Conservation (phyloP, 352 stramenopile genomes). For the Phytophthora uliginosa region DNA sequence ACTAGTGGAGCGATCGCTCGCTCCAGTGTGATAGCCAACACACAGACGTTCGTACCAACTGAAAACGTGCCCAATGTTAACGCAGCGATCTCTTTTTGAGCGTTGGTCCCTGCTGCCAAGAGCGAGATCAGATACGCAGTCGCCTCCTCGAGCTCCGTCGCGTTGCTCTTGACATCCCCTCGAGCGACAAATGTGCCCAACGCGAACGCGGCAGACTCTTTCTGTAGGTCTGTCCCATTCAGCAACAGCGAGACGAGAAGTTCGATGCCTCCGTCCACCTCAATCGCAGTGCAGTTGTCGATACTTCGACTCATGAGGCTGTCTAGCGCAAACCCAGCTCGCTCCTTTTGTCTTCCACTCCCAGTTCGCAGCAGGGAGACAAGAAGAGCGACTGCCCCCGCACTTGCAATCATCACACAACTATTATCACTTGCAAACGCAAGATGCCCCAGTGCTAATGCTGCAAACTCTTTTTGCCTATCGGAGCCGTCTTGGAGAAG, state of each 20-base stretch:
- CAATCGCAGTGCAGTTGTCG: constrained; percentile 5
- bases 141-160: neutral
- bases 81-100: constrained; percentile 6
- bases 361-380: neutral
- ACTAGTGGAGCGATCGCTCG: neutral
- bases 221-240: neutral
- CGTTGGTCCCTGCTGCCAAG: neutral
- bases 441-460: neutral
- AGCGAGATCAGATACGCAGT: neutral
- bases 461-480: neutral
- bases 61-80: constrained; percentile 7
- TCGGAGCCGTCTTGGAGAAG: neutral
- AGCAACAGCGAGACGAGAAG: constrained; percentile 2
- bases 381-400: neutral
- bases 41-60: neutral
- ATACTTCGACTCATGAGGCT: constrained; percentile 3
- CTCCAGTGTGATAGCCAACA: neutral
- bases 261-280: neutral
- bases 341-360: constrained; percentile 3
- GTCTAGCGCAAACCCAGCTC: neutral
- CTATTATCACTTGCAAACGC: neutral
- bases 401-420: neutral
- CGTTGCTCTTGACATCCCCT: constrained; percentile 1
- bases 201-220: constrained; percentile 5
- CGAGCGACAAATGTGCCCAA: constrained; percentile 1